Base-by-base conservation (phyloP, 371 early-diverging fungal genomes). In the Mucor sp. region DNA sequence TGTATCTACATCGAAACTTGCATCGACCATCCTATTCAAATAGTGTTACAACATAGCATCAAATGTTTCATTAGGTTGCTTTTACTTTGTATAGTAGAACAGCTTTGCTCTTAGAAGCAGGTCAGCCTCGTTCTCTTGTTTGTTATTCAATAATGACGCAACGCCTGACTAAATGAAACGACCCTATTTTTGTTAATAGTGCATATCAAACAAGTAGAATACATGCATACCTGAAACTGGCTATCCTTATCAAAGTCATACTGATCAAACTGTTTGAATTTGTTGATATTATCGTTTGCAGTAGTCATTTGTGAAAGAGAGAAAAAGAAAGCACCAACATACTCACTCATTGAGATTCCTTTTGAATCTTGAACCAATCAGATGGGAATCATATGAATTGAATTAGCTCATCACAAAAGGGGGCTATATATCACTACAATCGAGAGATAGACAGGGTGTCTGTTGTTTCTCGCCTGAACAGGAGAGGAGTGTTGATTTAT, bases 81-180 rank as follows among this genome's bases (percentile, higher is more conserved):
- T 19, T 44, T 74, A 74, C 74, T 68, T 74, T 67, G 74, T 65
- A 62, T 74, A 74, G 44, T 74, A 74, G 65, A 74, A 74, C 14
- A 70, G 21, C 25, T 70, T 70, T 15, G 74, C 74, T n/a, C 61
- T 67, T 47, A 62, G 41, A 11, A 74, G 44, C 7, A 74, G 23
- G 23, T 74, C 66, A 21, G 50, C 58, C 15, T 70, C 62, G 25
- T 69, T 66, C 0, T 65, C 68, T 60, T 67, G 65, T 15, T 70
- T 68, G 30, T 70, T 67, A 27, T 70, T 63, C 15, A 70, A 25
- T 32, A 74, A 30, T 15, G 74, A 74, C 12, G 65, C 56, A 43
- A 74, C 53, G 9, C 70, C 70, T 19, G 65, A 55, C 74, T 74
- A 41, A 0, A 30, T 19, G 28, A 25, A 50, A 25, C 12, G 21